phyloP scores from a whole-genome alignment of 108 stramenopile species.

The Seminavis robusta region DNA sequence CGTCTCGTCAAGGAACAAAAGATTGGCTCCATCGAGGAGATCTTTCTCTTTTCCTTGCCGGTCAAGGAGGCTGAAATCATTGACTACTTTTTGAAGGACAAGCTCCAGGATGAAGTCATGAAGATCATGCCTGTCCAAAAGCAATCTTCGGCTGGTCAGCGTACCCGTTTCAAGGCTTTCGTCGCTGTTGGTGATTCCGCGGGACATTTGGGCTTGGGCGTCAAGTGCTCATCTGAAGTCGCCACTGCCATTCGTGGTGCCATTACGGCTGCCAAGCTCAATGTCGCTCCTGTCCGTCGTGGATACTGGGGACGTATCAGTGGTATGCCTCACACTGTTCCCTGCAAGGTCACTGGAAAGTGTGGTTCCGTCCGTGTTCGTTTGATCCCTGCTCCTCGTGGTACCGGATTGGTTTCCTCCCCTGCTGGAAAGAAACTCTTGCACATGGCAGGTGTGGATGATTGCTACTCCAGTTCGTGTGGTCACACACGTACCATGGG shows the following conservation, averaged over 20 bases:
- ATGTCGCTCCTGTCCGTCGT: slow-evolving; percentile 97
- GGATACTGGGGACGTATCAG: slow-evolving; percentile 99
- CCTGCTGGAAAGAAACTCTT: slow-evolving; percentile 98
- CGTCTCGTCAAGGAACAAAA: slow-evolving; percentile 99
- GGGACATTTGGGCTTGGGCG: slow-evolving; percentile 99
- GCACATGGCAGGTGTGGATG: slow-evolving; percentile 97
- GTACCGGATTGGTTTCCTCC: slow-evolving; percentile 98
- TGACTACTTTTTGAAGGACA: slow-evolving; percentile 94
- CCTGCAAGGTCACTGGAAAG: slow-evolving; percentile 99
- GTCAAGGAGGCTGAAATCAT: slow-evolving; percentile 99
- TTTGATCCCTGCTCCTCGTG: slow-evolving; percentile 99
- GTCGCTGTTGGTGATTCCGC: slow-evolving; percentile 96
- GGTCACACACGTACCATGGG: slow-evolving; percentile 99
- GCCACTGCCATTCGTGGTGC: slow-evolving; percentile 99
- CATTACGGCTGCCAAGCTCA: slow-evolving; percentile 98
- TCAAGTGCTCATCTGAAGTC: slow-evolving; percentile 98
- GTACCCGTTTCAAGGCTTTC: slow-evolving; percentile 99
- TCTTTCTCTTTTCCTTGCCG: slow-evolving; percentile 99
- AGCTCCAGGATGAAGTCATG: slow-evolving; percentile 99
- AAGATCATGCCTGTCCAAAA: slow-evolving; percentile 99
- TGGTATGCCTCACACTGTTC: slow-evolving; percentile 98
- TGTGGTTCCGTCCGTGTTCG: slow-evolving; percentile 99
- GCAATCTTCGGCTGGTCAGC: slow-evolving; percentile 99
- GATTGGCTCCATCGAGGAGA: slow-evolving; percentile 98
- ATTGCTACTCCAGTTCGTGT: slow-evolving; percentile 89